These are phyloP conservation scores for Lactarius trivialis DNA, from an alignment of 768 basidiomycete species.

Conservation along the genomic window DNA sequence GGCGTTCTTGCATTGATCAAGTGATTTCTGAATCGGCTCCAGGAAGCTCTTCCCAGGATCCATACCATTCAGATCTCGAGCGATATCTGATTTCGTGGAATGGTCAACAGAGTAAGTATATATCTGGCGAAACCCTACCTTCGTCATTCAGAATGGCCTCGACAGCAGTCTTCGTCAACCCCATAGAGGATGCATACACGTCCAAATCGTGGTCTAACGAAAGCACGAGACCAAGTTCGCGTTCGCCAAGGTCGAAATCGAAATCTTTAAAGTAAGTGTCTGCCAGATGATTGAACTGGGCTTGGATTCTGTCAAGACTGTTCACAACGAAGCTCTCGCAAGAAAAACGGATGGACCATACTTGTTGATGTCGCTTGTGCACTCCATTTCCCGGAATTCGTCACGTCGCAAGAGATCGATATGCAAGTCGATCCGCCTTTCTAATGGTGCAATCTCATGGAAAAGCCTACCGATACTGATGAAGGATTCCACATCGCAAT, in stretches of 20 bases:
- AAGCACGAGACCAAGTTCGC: conserved; percentile 75
- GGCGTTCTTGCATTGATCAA: conserved; percentile 76
- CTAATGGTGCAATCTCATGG: conserved; percentile 79
- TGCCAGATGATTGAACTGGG: conserved; percentile 88
- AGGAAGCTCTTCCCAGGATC: conserved; percentile 73
- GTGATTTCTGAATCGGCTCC: conserved; percentile 70
- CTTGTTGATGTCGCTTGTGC: conserved; percentile 85
- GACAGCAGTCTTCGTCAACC: conserved; percentile 82
- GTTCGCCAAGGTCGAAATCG: conserved; percentile 85
- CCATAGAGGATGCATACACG: conserved; percentile 87
- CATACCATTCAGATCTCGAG: conserved; percentile 65
- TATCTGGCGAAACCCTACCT: conserved; percentile 38
- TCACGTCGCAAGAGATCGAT: conserved; percentile 77
- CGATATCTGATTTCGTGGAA: conserved; percentile 46
- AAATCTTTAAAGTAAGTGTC: conserved; percentile 80
- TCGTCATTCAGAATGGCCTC: conserved; percentile 67
- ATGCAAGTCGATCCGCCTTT: conserved; percentile 89
- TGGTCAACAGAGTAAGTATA: neutral
- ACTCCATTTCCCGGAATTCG: conserved; percentile 91
- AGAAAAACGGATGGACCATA: conserved; percentile 33
- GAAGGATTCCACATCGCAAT: conserved; percentile 82
- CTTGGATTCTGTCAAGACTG: conserved; percentile 58
- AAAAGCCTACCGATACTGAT: conserved; percentile 76
- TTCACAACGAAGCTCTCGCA: neutral
- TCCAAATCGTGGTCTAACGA: conserved; percentile 90